Evolutionary conservation across 2,329 filamentous ascomycete genomes (phyloP).

Genomic region (Penicillium sp.): DNA sequence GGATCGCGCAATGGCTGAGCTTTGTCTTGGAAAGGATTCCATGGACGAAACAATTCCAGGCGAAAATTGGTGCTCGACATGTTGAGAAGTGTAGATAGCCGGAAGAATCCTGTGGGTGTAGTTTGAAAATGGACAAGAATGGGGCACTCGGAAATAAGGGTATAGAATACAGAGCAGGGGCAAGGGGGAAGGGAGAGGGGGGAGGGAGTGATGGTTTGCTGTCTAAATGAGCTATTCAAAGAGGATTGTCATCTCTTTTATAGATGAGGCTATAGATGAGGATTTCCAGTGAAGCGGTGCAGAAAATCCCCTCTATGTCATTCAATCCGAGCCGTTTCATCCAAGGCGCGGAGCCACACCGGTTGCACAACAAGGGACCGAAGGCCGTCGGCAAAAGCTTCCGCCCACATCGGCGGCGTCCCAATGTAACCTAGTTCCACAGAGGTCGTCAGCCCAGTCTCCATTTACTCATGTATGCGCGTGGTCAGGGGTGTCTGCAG

Average conservation of each 20-base stretch:
- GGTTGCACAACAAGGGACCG: background rate
- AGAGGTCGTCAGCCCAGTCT: background rate
- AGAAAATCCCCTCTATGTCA: background rate
- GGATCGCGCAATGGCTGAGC: slow-evolving; percentile 2
- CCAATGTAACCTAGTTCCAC: background rate
- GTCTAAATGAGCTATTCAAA: background rate
- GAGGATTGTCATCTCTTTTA: slow-evolving; percentile 6
- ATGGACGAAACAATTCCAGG: slow-evolving; percentile 11
- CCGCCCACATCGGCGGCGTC: background rate
- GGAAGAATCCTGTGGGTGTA: background rate
- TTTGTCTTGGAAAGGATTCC: slow-evolving; percentile 14
- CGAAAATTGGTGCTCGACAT: slow-evolving; percentile 9
- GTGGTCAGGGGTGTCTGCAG: background rate
- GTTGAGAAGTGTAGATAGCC: background rate
- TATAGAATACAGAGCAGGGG: background rate
- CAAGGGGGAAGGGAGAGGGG: background rate
- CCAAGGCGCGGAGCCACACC: background rate
- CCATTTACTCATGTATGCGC: background rate
- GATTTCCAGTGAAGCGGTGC: background rate
- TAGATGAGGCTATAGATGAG: too few species aligned
- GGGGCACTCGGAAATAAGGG: background rate
- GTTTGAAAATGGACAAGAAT: slow-evolving; percentile 1
- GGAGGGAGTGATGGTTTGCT: background rate
- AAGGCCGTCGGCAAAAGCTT: background rate
- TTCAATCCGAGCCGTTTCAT: background rate